Percentiles rank a stretch among this genome's conserved stretches.
phyloP scores from a whole-genome alignment of 2,329 filamentous ascomycete genomes.

The Pezicula carpinea region DNA sequence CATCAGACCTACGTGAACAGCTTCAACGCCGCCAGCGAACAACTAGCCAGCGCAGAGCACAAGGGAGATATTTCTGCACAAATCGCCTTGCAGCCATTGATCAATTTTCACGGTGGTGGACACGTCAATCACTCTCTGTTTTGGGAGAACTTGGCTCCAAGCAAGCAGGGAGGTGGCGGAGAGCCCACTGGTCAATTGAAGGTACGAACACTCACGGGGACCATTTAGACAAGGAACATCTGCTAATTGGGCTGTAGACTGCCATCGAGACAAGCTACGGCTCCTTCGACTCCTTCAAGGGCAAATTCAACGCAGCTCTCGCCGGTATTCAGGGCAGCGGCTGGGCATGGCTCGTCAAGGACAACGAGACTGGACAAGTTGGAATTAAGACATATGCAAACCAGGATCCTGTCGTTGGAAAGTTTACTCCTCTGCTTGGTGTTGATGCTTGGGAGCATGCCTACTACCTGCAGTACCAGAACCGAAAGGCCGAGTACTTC shows the following conservation, averaged over 20 bases:
- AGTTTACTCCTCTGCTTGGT: conserved; percentile 76
- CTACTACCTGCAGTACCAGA: conserved; percentile 94
- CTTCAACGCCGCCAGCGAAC: conserved; percentile 75
- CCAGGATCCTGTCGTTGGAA: conserved; percentile 84
- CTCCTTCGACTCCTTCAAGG: conserved; percentile 48
- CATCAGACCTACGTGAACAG: conserved; percentile 91
- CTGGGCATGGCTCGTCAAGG: conserved; percentile 54
- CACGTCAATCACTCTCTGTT: conserved; percentile 66
- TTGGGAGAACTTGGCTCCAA: conserved; percentile 67
- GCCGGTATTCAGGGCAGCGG: conserved; percentile 57
- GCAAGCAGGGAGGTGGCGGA: conserved; percentile 58
- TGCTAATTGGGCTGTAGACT: conserved; percentile 14
- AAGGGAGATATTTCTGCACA: conserved; percentile 47
- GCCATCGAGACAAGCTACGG: conserved; percentile 39
- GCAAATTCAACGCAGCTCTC: conserved; percentile 53
- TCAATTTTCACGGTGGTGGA: conserved; percentile 65
- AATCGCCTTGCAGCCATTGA: conserved; percentile 50
- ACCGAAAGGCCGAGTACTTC: conserved; percentile 96
- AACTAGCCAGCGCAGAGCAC: conserved; percentile 54
- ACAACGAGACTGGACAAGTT: conserved; percentile 48
- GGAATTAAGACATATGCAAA: conserved; percentile 70
- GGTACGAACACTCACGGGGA: conserved; percentile 39
- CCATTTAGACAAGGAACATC: conserved; percentile 7
- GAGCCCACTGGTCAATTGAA: conserved; percentile 47
- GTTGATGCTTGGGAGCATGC: conserved; percentile 97